Percentiles rank a stretch among this genome's conserved stretches.
Conservation (phyloP, 176 grass and related monocot genomes). For the Raddia guianensis region DNA sequence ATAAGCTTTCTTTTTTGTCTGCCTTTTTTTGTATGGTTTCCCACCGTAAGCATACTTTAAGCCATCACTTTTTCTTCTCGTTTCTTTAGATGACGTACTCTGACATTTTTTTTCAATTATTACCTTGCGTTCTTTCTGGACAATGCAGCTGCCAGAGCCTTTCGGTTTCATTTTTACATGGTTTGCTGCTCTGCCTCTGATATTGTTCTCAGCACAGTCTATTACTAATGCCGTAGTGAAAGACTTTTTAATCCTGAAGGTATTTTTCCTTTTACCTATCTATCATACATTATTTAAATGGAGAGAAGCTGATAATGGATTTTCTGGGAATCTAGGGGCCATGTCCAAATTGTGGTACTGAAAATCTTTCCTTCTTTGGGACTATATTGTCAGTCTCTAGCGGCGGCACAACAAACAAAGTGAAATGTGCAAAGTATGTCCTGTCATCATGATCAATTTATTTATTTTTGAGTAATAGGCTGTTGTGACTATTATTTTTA, state of each 20-base stretch:
- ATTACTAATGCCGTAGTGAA: slow-evolving; percentile 84
- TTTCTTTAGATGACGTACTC: slow-evolving; percentile 45
- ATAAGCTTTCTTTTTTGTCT: not conserved
- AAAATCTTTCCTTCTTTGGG: slow-evolving; percentile 95
- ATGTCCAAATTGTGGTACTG: slow-evolving; percentile 86
- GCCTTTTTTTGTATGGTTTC: not conserved
- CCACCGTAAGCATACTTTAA: not conserved
- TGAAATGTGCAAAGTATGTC: slow-evolving; percentile 90
- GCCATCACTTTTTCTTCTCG: not conserved
- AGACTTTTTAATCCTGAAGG: slow-evolving; percentile 91
- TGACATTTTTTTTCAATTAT: slow-evolving; percentile 43
- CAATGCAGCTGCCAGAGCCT: slow-evolving; percentile 86
- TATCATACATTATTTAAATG: not conserved
- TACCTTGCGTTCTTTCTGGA: slow-evolving; percentile 12
- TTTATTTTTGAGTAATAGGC: not conserved
- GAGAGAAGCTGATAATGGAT: not conserved
- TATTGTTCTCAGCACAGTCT: slow-evolving; percentile 56
- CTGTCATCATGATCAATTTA: not conserved
- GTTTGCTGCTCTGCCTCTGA: slow-evolving; percentile 91
- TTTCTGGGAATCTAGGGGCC: slow-evolving; percentile 54
- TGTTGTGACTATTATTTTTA: not conserved
- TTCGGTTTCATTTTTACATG: slow-evolving; percentile 94
- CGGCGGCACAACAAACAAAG: slow-evolving; percentile 43
- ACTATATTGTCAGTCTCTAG: slow-evolving; percentile 83
- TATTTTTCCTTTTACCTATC: slow-evolving; percentile 24